Conservation (phyloP, 257 asterid species). For the Ligustrum vulgare region DNA sequence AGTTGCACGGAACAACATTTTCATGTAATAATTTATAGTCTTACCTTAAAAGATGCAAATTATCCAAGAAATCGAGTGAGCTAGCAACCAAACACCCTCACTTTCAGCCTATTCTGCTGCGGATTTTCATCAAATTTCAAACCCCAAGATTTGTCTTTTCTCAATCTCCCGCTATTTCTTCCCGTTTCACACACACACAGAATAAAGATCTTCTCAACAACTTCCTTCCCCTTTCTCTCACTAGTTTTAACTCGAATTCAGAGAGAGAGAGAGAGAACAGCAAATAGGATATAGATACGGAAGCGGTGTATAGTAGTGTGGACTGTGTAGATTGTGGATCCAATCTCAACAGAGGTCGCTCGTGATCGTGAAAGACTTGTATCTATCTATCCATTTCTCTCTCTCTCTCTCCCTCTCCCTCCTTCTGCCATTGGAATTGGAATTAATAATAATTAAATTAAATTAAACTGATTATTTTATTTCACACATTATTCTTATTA, state of each 20-base stretch:
- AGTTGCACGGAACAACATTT: conserved; percentile 24
- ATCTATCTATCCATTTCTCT: not conserved
- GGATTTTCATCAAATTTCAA: conserved; percentile 29
- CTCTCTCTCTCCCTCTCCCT: not conserved
- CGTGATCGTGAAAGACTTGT: conserved; percentile 54
- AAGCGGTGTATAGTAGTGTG: conserved; percentile 2
- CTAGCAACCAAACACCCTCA: conserved; percentile 15
- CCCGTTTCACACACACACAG: not conserved
- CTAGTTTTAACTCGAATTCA: conserved; percentile 1
- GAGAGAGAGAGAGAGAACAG: conserved; percentile 21
- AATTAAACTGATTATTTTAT: conserved; percentile 22
- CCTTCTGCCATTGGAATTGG: not conserved
- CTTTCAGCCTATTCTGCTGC: conserved; percentile 30
- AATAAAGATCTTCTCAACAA: conserved; percentile 6
- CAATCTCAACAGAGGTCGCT: conserved; percentile 42
- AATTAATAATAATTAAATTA: conserved; percentile 9
- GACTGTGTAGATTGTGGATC: conserved; percentile 36
- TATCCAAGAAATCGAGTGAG: conserved; percentile 11
- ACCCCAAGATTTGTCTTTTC: conserved; percentile 27
- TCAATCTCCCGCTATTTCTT: conserved; percentile 19
- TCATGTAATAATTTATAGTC: not conserved
- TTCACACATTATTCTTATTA: too few species aligned
- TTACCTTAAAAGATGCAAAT: conserved; percentile 37
- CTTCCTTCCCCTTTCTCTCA: conserved; percentile 21
- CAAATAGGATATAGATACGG: conserved; percentile 10